phyloP scores from a whole-genome alignment of 139 green algal genomes.

The Coelastrella sp. region DNA sequence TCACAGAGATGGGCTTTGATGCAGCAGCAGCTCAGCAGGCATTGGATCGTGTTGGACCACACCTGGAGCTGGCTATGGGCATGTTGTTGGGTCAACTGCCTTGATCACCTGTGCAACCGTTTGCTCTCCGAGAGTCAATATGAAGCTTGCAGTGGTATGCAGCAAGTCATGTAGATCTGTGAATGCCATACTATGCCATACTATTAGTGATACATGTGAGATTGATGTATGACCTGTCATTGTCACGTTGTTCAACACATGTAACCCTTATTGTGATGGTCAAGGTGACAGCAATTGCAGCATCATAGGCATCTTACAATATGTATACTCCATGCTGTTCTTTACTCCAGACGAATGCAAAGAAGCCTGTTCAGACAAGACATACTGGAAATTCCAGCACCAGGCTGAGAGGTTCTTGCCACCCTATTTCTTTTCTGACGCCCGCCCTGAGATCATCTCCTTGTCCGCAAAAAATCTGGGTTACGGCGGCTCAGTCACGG shows the following conservation, averaged over 20 bases:
- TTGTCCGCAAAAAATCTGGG: not conserved
- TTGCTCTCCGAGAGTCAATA: no score
- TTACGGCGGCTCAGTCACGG: not conserved
- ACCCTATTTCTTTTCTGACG: not conserved
- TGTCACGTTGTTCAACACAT: no score
- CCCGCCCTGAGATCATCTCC: not conserved
- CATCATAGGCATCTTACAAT: no score
- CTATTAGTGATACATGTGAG: no score
- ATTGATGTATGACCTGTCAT: no score
- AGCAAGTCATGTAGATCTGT: no score
- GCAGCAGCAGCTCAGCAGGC: conserved; percentile 36
- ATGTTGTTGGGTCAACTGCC: conserved; percentile 48
- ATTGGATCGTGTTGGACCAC: conserved; percentile 40
- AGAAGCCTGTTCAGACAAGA: conserved; percentile 47
- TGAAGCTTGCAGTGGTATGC: no score
- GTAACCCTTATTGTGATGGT: no score
- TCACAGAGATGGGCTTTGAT: conserved; percentile 53
- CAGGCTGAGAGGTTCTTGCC: not conserved
- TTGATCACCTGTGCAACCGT: no score
- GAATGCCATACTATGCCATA: no score
- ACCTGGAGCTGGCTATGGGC: conserved; percentile 53
- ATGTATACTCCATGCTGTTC: no score
- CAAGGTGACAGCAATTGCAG: no score
- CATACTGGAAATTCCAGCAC: not conserved
- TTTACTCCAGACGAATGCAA: conserved; percentile 56